Conservation (phyloP, 2,329 filamentous ascomycete species). For the Atkinsonella texensis region DNA sequence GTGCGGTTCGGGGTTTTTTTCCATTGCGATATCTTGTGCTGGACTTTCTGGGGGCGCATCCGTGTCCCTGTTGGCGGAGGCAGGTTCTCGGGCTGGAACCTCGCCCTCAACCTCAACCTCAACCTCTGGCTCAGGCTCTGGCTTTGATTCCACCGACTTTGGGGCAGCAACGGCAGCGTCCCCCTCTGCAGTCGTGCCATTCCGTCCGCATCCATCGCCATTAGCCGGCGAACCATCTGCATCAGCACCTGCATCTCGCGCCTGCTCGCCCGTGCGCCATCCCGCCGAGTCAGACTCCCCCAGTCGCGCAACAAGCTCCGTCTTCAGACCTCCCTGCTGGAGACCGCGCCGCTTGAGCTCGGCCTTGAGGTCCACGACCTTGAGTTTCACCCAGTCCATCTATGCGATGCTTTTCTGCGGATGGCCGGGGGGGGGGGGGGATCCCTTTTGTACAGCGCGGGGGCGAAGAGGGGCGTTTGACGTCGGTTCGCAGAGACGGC, state of each 20-base stretch:
- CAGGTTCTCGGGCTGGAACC: background rate
- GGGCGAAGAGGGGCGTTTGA: too few relatives aligned
- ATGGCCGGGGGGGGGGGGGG: too few relatives aligned
- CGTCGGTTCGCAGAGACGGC: too few relatives aligned
- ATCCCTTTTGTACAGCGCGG: too few relatives aligned
- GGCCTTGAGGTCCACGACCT: conserved; percentile 63
- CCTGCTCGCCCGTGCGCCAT: background rate
- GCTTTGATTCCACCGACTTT: background rate
- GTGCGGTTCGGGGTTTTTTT: background rate
- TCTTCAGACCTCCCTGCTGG: conserved; percentile 56
- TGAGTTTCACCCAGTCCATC: conserved; percentile 47
- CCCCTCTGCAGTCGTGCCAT: too few relatives aligned
- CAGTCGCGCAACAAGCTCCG: conserved; percentile 57
- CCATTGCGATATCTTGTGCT: background rate
- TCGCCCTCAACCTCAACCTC: background rate
- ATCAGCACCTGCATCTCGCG: too few relatives aligned
- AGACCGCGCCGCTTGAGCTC: conserved; percentile 65
- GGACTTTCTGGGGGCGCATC: background rate
- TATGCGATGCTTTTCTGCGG: background rate
- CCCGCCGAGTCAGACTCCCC: conserved; percentile 16
- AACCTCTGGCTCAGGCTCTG: background rate
- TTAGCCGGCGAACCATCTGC: background rate
- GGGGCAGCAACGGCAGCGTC: background rate
- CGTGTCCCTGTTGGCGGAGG: background rate
- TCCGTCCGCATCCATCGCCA: background rate